phyloP scores from a whole-genome alignment of 2,329 filamentous ascomycete species.

The Penicillium nordicum region DNA sequence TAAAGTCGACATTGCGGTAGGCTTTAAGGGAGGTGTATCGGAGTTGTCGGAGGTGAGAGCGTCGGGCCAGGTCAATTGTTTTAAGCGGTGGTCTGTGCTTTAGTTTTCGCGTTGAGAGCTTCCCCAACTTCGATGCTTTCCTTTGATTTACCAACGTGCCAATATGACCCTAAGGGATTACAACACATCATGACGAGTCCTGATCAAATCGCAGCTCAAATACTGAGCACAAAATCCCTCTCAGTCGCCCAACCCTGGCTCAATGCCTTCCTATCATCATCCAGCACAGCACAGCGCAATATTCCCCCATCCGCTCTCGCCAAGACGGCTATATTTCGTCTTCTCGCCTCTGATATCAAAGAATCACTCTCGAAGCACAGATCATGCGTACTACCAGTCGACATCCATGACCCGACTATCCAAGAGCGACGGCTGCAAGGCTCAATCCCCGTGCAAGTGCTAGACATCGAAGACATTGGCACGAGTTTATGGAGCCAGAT shows the following conservation, averaged over 20 bases:
- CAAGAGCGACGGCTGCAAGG: constrained; percentile 57
- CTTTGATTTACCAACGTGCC: not conserved
- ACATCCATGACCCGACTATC: constrained; percentile 52
- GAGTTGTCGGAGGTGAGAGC: constrained; percentile 6
- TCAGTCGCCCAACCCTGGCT: constrained; percentile 62
- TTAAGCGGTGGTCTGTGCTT: constrained; percentile 30
- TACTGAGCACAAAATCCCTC: constrained; percentile 53
- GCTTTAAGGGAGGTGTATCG: not conserved
- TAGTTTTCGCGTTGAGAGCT: constrained; percentile 10
- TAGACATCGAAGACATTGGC: constrained; percentile 81
- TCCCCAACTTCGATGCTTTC: constrained; percentile 9
- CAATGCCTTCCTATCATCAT: constrained; percentile 56
- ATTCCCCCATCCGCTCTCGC: constrained; percentile 68
- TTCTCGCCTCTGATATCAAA: constrained; percentile 75
- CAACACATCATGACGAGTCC: constrained; percentile 25
- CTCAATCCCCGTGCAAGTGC: constrained; percentile 72
- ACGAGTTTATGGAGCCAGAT: constrained; percentile 81
- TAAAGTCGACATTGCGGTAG: constrained; percentile 53
- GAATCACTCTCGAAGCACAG: constrained; percentile 52
- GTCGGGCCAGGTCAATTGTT: constrained; percentile 12
- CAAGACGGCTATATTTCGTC: constrained; percentile 75
- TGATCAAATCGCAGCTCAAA: constrained; percentile 50
- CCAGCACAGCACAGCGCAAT: constrained; percentile 49
- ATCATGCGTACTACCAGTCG: constrained; percentile 52
- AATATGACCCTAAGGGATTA: not conserved